phyloP scores from a whole-genome alignment of 2,329 filamentous ascomycete genomes.

The Botrytis fabae region DNA sequence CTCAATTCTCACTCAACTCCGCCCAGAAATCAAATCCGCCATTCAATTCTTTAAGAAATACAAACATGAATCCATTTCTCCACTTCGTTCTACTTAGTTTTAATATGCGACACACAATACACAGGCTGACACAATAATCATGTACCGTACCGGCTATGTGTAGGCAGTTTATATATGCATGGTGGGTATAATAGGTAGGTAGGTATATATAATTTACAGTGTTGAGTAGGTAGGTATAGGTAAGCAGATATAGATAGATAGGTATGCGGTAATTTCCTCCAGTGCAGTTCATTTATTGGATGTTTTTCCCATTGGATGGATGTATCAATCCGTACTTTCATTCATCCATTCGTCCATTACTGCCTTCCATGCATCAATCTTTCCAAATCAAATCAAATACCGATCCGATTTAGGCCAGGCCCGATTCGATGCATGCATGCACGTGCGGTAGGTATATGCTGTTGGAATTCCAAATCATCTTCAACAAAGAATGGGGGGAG shows the following conservation, averaged over 20 bases:
- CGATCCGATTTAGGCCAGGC: background rate
- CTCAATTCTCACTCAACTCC: background rate
- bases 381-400: background rate
- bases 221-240: background rate
- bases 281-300: background rate
- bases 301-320: background rate
- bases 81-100: background rate
- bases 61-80: background rate
- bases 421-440: conserved; percentile 7
- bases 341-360: background rate
- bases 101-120: background rate
- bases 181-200: background rate
- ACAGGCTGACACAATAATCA: background rate
- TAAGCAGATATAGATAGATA: background rate
- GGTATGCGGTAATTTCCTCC: background rate
- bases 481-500: background rate
- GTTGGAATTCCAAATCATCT: conserved; percentile 3
- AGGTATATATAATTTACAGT: background rate
- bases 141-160: background rate
- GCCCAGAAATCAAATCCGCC: background rate
- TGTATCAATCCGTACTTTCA: background rate
- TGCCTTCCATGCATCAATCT: background rate
- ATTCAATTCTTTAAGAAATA: background rate
- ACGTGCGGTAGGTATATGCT: background rate
- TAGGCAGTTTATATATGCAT: background rate